Percentiles rank a stretch among this genome's conserved stretches.
These are phyloP conservation scores for Paratinospora sagittata DNA, from an alignment of 164 flowering plant species.

Conservation along the genomic window DNA sequence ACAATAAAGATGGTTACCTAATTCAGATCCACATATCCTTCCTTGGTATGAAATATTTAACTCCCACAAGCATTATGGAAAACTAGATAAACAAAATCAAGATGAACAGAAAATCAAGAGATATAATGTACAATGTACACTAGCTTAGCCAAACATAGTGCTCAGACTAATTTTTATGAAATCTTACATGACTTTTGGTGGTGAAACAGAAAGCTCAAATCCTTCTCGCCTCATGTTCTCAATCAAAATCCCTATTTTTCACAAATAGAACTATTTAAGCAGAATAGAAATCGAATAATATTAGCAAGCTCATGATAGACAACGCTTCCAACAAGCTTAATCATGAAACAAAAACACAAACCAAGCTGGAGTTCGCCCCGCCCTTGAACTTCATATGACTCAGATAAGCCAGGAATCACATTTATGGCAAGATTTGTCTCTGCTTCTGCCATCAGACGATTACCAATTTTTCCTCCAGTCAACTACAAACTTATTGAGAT, in stretches of 20 bases:
- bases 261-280: neutral
- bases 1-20: too few species aligned
- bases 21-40: too few species aligned
- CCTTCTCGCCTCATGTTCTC: slow-evolving; percentile 99
- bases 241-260: slow-evolving; percentile 74
- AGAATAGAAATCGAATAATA: neutral
- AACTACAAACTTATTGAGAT: slow-evolving; percentile 35
- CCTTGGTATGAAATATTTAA: too few species aligned
- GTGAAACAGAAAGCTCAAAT: slow-evolving; percentile 96
- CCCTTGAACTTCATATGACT: slow-evolving; percentile 97
- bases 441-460: slow-evolving; percentile 83
- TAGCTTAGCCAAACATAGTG: neutral
- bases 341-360: slow-evolving; percentile 26
- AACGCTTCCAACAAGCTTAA: neutral
- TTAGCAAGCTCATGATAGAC: neutral
- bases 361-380: slow-evolving; percentile 99
- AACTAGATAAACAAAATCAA: neutral
- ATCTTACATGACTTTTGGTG: slow-evolving; percentile 97
- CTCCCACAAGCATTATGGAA: too few species aligned
- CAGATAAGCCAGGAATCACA: slow-evolving; percentile 84
- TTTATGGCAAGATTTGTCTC: slow-evolving; percentile 98
- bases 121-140: neutral
- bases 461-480: slow-evolving; percentile 94
- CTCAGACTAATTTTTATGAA: slow-evolving; percentile 6
- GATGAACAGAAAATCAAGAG: neutral